Conservation (phyloP, 306 rosid species). For the Sindora glabra region DNA sequence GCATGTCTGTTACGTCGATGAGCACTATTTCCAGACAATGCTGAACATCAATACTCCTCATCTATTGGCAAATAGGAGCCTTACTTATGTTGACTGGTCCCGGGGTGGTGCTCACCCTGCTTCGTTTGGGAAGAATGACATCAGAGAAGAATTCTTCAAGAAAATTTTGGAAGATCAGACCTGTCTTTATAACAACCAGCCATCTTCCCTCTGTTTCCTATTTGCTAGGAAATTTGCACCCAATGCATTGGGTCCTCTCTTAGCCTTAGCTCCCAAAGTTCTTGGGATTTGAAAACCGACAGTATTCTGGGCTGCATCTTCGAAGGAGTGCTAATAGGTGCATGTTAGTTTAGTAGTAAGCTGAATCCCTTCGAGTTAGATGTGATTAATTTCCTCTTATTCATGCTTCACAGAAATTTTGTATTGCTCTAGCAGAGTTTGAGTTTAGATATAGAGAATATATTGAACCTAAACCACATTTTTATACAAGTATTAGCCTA, state of each 20-base stretch:
- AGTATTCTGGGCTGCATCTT: constrained; percentile 12
- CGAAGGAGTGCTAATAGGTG: constrained; percentile 18
- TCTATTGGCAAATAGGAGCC: constrained; percentile 79
- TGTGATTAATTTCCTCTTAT: constrained; percentile 15
- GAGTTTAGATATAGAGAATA: constrained; percentile 30
- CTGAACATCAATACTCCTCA: constrained; percentile 61
- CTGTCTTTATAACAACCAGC: constrained; percentile 86
- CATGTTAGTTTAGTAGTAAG: constrained; percentile 23
- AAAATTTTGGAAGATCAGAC: constrained; percentile 41
- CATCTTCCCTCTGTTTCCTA: constrained; percentile 71
- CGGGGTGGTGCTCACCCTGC: constrained; percentile 99
- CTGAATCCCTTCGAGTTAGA: too few relatives aligned
- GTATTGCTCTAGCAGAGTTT: constrained; percentile 22
- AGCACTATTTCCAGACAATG: constrained; percentile 97
- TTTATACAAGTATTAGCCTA: constrained; percentile 19
- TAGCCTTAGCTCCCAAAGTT: constrained; percentile 53
- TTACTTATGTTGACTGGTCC: constrained; percentile 93
- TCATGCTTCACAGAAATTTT: constrained; percentile 15
- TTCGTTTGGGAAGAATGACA: constrained; percentile 79
- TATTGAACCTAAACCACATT: constrained; percentile 28
- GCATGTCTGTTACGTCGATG: constrained; percentile 83
- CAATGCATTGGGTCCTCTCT: constrained; percentile 72
- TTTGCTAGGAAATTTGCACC: constrained; percentile 97
- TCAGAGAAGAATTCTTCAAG: constrained; percentile 69
- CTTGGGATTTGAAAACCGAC: constrained; percentile 54